phyloP scores from a whole-genome alignment of 225 moss, liverwort and hornwort species.

The Pseudoscleropodium purum region DNA sequence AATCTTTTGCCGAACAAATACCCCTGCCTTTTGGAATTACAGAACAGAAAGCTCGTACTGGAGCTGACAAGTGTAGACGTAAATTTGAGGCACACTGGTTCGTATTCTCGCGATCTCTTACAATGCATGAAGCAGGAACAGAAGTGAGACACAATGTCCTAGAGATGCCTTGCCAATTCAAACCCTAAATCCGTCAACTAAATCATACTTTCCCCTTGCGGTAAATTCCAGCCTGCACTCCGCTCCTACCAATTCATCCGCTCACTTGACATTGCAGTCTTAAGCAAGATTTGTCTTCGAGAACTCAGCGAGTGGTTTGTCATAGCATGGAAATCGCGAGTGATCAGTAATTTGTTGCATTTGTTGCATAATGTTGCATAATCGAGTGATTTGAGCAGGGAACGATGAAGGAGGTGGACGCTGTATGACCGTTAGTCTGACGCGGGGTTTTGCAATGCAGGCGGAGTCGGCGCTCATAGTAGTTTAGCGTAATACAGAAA shows the following conservation, averaged over 20 bases:
- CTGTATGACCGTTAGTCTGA: background rate
- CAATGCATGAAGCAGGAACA: background rate
- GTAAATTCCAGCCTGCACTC: background rate
- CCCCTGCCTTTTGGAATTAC: background rate
- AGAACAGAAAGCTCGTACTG: background rate
- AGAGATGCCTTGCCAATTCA: background rate
- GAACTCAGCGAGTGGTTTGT: background rate
- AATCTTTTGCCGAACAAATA: background rate
- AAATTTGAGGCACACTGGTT: background rate
- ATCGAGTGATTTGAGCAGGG: background rate
- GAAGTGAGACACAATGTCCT: background rate
- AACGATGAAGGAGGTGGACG: background rate
- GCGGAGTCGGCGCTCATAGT: background rate
- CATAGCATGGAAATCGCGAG: background rate
- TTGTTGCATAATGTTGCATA: background rate
- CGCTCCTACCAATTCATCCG: background rate
- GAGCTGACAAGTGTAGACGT: background rate
- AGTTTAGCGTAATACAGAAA: background rate
- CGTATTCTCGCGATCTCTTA: background rate
- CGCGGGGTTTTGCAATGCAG: background rate
- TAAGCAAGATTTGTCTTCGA: background rate
- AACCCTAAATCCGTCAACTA: background rate
- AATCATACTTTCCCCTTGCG: background rate
- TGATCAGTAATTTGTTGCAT: background rate
- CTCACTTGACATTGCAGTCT: background rate